Percentiles rank a stretch among this genome's conserved stretches.
Evolutionary conservation across 1,284 basidiomycete species (phyloP).

Genomic region (Cystobasidium pallidum): DNA sequence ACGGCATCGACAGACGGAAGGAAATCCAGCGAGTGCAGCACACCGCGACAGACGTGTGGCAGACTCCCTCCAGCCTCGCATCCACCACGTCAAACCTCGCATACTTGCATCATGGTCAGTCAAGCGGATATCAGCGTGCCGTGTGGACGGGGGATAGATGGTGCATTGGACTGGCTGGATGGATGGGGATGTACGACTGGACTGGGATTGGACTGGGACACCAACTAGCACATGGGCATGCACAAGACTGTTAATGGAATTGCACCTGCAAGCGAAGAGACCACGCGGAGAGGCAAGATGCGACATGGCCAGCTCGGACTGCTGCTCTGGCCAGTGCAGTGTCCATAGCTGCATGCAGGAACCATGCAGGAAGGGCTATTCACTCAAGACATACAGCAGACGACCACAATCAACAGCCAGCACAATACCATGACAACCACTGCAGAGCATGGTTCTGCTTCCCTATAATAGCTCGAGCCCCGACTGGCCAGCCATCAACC

Average conservation of each 20-base stretch:
- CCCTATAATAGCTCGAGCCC: too few relatives aligned
- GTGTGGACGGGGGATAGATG: not conserved
- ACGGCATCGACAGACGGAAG: not conserved
- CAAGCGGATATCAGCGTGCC: not conserved
- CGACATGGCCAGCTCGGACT: too few relatives aligned
- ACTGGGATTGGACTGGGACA: not conserved
- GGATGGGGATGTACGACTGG: not conserved
- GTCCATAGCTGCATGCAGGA: too few relatives aligned
- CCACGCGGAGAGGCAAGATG: too few relatives aligned
- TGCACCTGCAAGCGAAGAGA: too few relatives aligned
- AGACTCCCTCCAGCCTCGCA: constrained; percentile 7
- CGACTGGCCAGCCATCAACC: too few relatives aligned
- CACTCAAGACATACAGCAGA: too few relatives aligned
- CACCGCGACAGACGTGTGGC: not conserved
- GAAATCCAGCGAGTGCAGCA: not conserved
- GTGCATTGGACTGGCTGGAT: not conserved
- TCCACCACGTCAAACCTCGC: not conserved
- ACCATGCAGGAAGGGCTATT: too few relatives aligned
- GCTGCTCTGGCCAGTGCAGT: too few relatives aligned
- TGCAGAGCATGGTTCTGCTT: too few relatives aligned
- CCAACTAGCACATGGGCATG: not conserved
- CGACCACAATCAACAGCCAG: too few relatives aligned
- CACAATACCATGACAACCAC: too few relatives aligned
- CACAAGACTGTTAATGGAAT: not conserved
- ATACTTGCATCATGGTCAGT: constrained; percentile 23